These are phyloP conservation scores for Annulohypoxylon maeteangense DNA, from an alignment of 495 filamentous ascomycete genomes.

Conservation along the genomic window DNA sequence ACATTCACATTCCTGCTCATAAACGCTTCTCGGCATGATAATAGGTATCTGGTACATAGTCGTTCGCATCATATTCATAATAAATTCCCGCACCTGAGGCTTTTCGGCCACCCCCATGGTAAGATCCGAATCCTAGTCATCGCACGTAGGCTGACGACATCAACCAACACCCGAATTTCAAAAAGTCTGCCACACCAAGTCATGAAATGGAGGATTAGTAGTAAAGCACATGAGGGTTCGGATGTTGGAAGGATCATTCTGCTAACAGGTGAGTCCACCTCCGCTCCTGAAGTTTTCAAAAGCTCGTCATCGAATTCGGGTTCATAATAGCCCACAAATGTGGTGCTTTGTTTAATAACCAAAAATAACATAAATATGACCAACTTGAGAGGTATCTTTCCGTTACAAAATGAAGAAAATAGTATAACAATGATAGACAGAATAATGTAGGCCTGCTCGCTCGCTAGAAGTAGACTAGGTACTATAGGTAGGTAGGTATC, in stretches of 20 bases:
- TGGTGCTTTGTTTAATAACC: neutral
- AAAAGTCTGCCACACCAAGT: conserved; percentile 1
- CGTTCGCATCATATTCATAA: conserved; percentile 4
- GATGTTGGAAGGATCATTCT: neutral
- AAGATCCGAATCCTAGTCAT: neutral
- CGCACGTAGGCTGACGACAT: neutral
- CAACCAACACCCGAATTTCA: neutral
- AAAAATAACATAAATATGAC: neutral
- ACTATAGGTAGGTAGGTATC: conserved; percentile 1
- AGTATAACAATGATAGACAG: conserved; percentile 33
- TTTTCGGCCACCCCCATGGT: neutral
- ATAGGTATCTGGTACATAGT: neutral
- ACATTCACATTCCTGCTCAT: neutral
- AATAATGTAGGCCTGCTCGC: conserved; percentile 17
- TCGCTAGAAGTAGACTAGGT: conserved; percentile 16
- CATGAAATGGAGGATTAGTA: neutral
- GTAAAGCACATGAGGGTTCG: neutral
- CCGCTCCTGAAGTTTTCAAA: neutral
- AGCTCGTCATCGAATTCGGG: neutral
- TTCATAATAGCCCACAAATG: conserved; percentile 3
- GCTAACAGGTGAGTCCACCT: neutral
- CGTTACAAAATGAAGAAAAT: conserved; percentile 23
- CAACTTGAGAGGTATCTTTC: conserved; percentile 33
- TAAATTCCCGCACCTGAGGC: neutral
- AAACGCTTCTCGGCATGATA: neutral